Evolutionary conservation across 2,329 filamentous ascomycete genomes (phyloP).

Genomic region (Fusarium avenaceum): DNA sequence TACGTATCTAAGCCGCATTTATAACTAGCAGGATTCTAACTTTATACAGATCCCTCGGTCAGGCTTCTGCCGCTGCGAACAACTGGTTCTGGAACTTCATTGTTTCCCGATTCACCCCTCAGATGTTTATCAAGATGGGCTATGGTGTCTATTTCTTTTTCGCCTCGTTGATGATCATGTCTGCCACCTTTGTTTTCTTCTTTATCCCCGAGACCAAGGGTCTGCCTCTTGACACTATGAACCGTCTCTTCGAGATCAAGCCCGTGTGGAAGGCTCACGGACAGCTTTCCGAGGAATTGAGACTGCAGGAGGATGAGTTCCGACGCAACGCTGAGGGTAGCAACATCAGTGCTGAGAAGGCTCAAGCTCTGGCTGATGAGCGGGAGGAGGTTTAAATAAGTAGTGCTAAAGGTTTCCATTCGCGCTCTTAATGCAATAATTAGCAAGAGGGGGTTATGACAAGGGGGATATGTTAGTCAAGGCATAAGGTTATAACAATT

Average conservation of each 20-base stretch:
- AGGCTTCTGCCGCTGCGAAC: conserved; percentile 77
- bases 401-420: no score
- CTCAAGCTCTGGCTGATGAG: conserved; percentile 1
- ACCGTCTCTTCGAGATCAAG: conserved; percentile 68
- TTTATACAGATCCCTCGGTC: conserved; percentile 66
- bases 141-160: conserved; percentile 80
- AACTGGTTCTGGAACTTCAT: conserved; percentile 83
- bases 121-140: conserved; percentile 70
- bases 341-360: conserved; percentile 48
- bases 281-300: conserved; percentile 60
- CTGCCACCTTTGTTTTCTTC: conserved; percentile 72
- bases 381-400: not conserved
- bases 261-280: conserved; percentile 61
- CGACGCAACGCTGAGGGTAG: conserved; percentile 48
- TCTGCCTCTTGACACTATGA: conserved; percentile 74
- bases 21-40: not conserved
- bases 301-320: conserved; percentile 52
- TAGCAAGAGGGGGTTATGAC: no score
- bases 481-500: no score
- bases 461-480: no score
- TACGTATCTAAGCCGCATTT: accelerated
- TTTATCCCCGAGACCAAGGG: conserved; percentile 75
- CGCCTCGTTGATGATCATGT: conserved; percentile 70
- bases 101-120: conserved; percentile 75
- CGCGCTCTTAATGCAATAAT: no score